Evolutionary conservation across 176 grass and related monocot genomes (phyloP), one percentile per base, ranked within the genome.

Genomic region (Rhynchospora pubera): DNA sequence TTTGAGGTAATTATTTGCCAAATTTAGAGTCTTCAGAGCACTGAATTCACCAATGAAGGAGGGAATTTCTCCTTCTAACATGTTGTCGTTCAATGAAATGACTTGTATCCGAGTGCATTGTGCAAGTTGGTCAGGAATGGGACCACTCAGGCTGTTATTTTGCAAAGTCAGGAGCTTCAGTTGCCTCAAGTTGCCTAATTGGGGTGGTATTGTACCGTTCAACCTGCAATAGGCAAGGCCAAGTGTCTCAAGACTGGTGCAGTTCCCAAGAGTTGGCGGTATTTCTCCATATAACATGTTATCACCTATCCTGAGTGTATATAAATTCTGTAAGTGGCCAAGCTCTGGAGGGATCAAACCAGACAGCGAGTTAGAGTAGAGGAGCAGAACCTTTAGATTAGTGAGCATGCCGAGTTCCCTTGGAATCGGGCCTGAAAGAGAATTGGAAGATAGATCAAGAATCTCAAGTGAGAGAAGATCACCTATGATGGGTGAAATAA

Each of bases 361-460:
- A 43, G 85, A 88, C 71, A 98, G 87, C 44, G 69, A 77, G 79
- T 98, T 98, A 76, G 95, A 94, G 92, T 90, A 94, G 75, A 98
- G 90, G 28, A 91, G 81, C 87, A 94, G 64, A 24, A 79, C 83
- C 83, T 67, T 91, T 80, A 98, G 87, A 81, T 89, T 93, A 48
- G 80, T 50, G 81, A 98, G 85, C 89, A 79, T 82, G 22, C 89
- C 87, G 28, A 98, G 62, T 79, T 89, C 92, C 14, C 63, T 42
- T 3, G 95, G 92, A 77, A 98, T 88, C 7, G 74, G 45, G 50
- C 92, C 95, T 18, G 90, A 69, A 62, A 98, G 87, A 43, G 85
- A 88, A 78, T 98, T 94, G 32, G 95, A 98, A 23, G 95, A 98
- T 22, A 98, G 3, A 64, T 98, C 95, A 1, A 98, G 90, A 65